These are phyloP conservation scores for Fusarium solani-melongenae DNA, from an alignment of 2,329 filamentous ascomycete genomes.

Conservation along the genomic window DNA sequence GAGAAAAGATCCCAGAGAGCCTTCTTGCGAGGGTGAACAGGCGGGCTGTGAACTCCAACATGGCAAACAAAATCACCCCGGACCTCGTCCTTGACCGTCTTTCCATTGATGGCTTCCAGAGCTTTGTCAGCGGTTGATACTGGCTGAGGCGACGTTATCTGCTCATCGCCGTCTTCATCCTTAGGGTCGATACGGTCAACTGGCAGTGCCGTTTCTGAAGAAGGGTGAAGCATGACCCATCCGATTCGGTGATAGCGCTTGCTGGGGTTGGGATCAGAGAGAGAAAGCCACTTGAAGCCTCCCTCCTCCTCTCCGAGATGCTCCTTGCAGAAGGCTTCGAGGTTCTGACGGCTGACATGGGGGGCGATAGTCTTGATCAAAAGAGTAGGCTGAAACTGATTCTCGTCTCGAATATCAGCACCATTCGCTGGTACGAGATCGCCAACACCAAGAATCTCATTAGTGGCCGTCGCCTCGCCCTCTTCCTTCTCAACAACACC, in stretches of 20 bases:
- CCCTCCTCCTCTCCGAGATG: slow-evolving; percentile 91
- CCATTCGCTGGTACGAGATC: slow-evolving; percentile 87
- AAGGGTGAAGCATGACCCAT: slow-evolving; percentile 95
- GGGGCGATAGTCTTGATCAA: slow-evolving; percentile 98
- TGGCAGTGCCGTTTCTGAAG: slow-evolving; percentile 72
- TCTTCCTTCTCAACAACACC: slow-evolving; percentile 93
- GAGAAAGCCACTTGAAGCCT: slow-evolving; percentile 93
- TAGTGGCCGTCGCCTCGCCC: slow-evolving; percentile 89
- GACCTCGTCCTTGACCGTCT: slow-evolving; percentile 94
- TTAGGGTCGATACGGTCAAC: slow-evolving; percentile 79
- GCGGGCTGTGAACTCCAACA: slow-evolving; percentile 94
- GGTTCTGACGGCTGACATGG: slow-evolving; percentile 91
- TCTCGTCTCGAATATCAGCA: slow-evolving; percentile 90
- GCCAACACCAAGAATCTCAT: slow-evolving; percentile 91
- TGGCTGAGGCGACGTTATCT: slow-evolving; percentile 63
- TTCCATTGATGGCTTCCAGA: slow-evolving; percentile 93
- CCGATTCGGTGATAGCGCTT: slow-evolving; percentile 98
- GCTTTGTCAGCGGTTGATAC: slow-evolving; percentile 83
- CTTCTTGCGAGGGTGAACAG: slow-evolving; percentile 88
- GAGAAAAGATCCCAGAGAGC: slow-evolving; percentile 97
- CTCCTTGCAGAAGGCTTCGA: slow-evolving; percentile 95
- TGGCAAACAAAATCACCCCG: slow-evolving; percentile 98
- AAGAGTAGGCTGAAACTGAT: slow-evolving; percentile 87
- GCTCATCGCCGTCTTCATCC: slow-evolving; percentile 72
- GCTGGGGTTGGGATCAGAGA: slow-evolving; percentile 95